Evolutionary conservation across 108 stramenopile species (phyloP).

Genomic region (Cyclostephanos tholiformis): DNA sequence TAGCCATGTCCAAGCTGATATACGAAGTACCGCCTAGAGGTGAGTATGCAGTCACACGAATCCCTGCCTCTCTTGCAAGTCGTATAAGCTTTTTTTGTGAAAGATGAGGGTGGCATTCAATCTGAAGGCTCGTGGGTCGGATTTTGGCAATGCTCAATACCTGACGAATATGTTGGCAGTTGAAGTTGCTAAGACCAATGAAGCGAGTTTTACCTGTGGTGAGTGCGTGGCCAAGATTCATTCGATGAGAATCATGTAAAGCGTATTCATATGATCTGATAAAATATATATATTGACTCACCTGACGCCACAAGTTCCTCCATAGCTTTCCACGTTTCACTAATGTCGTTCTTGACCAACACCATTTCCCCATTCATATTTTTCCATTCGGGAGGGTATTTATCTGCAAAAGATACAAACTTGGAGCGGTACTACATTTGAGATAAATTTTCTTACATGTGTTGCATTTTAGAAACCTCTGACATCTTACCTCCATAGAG

Average conservation of each 20-base stretch:
- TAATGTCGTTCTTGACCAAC: slow-evolving; percentile 71
- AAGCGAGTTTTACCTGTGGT: slow-evolving; percentile 47
- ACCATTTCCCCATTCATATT: slow-evolving; percentile 87
- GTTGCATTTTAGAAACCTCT: not conserved
- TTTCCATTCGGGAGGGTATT: slow-evolving; percentile 95
- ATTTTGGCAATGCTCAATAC: slow-evolving; percentile 71
- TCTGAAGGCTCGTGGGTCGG: slow-evolving; percentile 83
- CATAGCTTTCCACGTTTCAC: slow-evolving; percentile 90
- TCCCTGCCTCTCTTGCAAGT: slow-evolving; percentile 77
- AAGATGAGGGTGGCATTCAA: slow-evolving; percentile 91
- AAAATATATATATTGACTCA: not conserved
- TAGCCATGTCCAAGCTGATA: slow-evolving; percentile 80
- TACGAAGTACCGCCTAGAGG: slow-evolving; percentile 84
- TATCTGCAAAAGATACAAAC: slow-evolving; percentile 82
- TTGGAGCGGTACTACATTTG: not conserved
- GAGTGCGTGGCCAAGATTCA: not conserved
- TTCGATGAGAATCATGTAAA: not conserved
- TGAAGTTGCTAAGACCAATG: slow-evolving; percentile 92
- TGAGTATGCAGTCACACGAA: slow-evolving; percentile 86
- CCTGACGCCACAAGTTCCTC: slow-evolving; percentile 52
- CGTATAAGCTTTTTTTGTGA: slow-evolving; percentile 81
- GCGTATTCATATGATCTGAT: not conserved
- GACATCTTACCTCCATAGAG: slow-evolving; percentile 66
- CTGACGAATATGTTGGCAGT: slow-evolving; percentile 79
- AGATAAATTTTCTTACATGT: not conserved